Evolutionary conservation across 805 yeast species (phyloP).

Genomic region (Dipodascus albidus): DNA sequence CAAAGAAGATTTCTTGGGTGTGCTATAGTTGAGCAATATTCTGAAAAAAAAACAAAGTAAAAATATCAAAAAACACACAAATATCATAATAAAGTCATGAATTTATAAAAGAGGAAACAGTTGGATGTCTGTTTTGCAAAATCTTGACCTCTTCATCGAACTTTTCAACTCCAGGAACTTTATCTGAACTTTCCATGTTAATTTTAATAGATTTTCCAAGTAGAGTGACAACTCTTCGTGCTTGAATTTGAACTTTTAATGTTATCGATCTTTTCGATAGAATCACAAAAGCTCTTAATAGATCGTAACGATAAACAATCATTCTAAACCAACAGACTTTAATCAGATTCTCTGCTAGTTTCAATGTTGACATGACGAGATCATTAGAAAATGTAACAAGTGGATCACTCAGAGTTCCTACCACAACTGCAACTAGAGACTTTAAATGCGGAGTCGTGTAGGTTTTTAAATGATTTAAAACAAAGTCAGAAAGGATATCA

Average conservation of each 20-base stretch:
- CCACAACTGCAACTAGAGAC: slow-evolving; percentile 14
- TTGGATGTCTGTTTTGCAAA: not conserved
- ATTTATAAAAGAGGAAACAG: not conserved
- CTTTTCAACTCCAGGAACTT: not conserved
- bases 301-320: slow-evolving; percentile 17
- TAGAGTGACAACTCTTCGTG: not conserved
- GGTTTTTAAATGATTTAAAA: slow-evolving; percentile 12
- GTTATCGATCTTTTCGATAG: slow-evolving; percentile 9
- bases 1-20: slow-evolving; percentile 95
- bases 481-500: slow-evolving; percentile 7
- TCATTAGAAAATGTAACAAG: slow-evolving; percentile 13
- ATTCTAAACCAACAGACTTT: slow-evolving; percentile 19
- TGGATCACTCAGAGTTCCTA: slow-evolving; percentile 22
- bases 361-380: slow-evolving; percentile 11
- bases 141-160: not conserved
- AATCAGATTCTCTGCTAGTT: slow-evolving; percentile 10
- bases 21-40: slow-evolving; percentile 29
- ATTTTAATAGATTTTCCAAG: not conserved
- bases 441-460: slow-evolving; percentile 17
- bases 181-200: not conserved
- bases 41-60: not conserved
- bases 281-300: slow-evolving; percentile 17
- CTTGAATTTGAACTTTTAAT: not conserved
- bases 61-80: too few species aligned
- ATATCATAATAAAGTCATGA: not conserved